Conservation (phyloP, 192 early-diverging fungal genomes). For the Jimgerdemannia flammicorona region DNA sequence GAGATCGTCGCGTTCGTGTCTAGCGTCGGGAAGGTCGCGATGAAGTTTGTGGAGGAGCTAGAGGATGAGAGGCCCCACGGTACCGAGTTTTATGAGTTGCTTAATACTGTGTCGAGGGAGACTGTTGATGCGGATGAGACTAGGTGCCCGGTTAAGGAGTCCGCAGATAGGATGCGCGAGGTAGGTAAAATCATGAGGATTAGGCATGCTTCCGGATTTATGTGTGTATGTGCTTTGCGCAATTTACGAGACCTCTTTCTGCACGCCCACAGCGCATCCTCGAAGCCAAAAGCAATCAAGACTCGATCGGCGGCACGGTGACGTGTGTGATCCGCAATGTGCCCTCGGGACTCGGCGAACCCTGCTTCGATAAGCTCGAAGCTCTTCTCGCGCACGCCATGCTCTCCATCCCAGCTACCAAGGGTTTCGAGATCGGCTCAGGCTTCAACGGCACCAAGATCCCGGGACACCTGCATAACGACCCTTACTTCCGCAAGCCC, state of each 20-base stretch:
- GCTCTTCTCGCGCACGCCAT: conserved; percentile 96
- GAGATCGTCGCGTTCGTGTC: conserved; percentile 96
- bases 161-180: conserved; percentile 77
- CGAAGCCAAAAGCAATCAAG: conserved; percentile 68
- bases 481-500: conserved; percentile 71
- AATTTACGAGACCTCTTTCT: background rate
- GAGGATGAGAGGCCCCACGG: conserved; percentile 38
- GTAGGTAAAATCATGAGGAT: conserved; percentile 30
- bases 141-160: conserved; percentile 79
- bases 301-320: conserved; percentile 94
- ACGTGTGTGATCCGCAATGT: conserved; percentile 95
- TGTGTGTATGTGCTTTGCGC: background rate
- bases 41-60: conserved; percentile 59
- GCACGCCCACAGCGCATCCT: conserved; percentile 60
- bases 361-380: conserved; percentile 98
- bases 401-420: conserved; percentile 98
- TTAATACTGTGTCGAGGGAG: conserved; percentile 66
- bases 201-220: too few relatives aligned
- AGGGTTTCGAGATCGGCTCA: conserved; percentile 96
- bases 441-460: conserved; percentile 89
- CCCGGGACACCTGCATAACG: conserved; percentile 90
- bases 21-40: conserved; percentile 78
- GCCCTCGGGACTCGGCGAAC: conserved; percentile 92
- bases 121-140: conserved; percentile 82
- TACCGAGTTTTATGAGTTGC: conserved; percentile 56